These are phyloP conservation scores for Rosa multiflora DNA, from an alignment of 306 rosid species.

Conservation along the genomic window DNA sequence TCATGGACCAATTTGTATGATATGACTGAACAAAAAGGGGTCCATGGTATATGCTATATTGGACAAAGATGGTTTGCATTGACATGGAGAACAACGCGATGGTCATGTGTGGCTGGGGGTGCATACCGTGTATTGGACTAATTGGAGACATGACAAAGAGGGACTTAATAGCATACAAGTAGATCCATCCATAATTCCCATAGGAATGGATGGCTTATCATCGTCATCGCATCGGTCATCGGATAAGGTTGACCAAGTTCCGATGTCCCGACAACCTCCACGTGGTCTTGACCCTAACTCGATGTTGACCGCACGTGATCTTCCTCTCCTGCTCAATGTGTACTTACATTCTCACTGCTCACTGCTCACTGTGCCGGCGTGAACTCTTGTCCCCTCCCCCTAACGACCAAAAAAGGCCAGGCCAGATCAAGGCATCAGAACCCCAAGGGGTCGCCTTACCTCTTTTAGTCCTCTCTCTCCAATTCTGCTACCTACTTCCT, in stretches of 20 bases:
- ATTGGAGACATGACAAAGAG: too few relatives aligned
- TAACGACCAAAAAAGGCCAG: too few relatives aligned
- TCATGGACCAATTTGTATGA: too few relatives aligned
- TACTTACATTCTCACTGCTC: background rate
- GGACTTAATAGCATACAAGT: too few relatives aligned
- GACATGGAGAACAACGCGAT: background rate
- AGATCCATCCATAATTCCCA: too few relatives aligned
- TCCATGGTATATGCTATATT: background rate
- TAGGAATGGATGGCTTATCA: background rate
- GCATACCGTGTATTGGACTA: background rate
- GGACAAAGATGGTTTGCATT: background rate
- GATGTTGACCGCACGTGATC: constrained; percentile 14
- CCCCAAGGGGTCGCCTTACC: too few relatives aligned
- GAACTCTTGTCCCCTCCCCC: too few relatives aligned
- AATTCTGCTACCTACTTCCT: too few relatives aligned
- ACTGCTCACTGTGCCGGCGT: too few relatives aligned
- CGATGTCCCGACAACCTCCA: constrained; percentile 31
- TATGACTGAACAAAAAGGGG: background rate
- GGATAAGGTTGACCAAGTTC: constrained; percentile 40
- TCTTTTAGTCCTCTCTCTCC: too few relatives aligned
- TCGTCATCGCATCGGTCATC: background rate
- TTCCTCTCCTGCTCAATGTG: background rate
- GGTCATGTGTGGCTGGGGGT: background rate
- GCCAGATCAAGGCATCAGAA: too few relatives aligned
- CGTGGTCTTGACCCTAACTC: constrained; percentile 21